Evolutionary conservation across 2,329 filamentous ascomycete genomes (phyloP), one percentile per base, ranked within the genome.

Genomic region (Dryadomyces sulphureus): DNA sequence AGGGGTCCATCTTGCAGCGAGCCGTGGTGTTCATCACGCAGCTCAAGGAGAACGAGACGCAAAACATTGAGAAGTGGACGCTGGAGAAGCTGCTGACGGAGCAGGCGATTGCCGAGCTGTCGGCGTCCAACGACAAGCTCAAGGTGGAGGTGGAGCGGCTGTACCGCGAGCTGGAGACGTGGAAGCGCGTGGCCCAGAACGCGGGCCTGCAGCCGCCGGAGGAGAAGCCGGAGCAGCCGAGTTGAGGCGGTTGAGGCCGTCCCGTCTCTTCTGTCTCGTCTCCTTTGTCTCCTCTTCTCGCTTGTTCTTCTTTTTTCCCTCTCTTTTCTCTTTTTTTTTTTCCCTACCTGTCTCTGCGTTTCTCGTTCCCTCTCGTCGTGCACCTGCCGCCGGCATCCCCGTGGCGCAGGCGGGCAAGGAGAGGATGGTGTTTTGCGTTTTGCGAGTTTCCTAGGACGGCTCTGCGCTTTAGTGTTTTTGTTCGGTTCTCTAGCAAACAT

Each of bases 41-140:
- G 59, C 75, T 98, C 35, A 93, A 92, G 61, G 88, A 95, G 61
- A 93, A 94, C 55, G 90, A 94, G 61, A 78, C 84, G 16, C 84
- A 92, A 53, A 94, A 94, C 60, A 88, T 94, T 52, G 90, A 94
- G 61, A 88, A 94, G 64, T 92, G 85, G 84, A 90, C 85, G 4
- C 69, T 92, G 24, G 86, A 92, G 65, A 96, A 96, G 66, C 74
- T 93, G 35, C 72, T 92, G 35, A 90, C 85, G 0, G 86, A 93
- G 64, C 85, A 92, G 60, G 87, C 87, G 41, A 90, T 93, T 54
- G 79, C 81, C 16, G 90, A 96, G 63, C 77, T 95, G 43, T 90
- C 83, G 57, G 75, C 80, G 25, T 89, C 83, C 52, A 93, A 90
- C 56, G 86, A 93, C 55, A 92, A 89, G 65, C 74, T 90, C 52